Base-by-base conservation (phyloP, 73 alveolate genomes). In the Urostyla sp. region DNA sequence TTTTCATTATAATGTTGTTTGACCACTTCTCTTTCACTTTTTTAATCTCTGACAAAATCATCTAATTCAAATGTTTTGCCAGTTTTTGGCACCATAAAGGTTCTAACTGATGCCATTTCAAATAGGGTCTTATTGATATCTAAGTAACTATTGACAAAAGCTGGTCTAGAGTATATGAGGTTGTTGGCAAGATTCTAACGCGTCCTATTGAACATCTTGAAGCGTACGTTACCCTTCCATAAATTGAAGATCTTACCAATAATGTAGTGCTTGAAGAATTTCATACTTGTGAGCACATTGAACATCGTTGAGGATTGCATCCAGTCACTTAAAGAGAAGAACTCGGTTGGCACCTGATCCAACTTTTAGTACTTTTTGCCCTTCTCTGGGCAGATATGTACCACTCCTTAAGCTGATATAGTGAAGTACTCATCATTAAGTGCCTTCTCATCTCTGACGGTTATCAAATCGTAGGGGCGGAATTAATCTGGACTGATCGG, bases 171-270 rank as follows among this genome's bases (percentile, higher is more conserved):
- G 87, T 87, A 78, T 90, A 90, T 90, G 45, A 93, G 89, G 87
- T 84, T 87, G 67, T 89, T 81, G 37, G 96, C 92, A 16, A 97
- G 91, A 67, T 88, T 88, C 77, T 90, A 76, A 54, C 99, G 79
- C 72, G 98, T 95, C 37, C 89, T 80, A 75, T 88, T 90, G 96
- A 86, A 97, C 75, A 85, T 91, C 86, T 93, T 90, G 85, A 94
- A 96, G 50, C 99, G 73, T 38, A 96, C 98, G 60, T 89, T 95
- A 5, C 96, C 94, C 74, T 96, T 96, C 99, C 99, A 97, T 84
- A 89, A 79, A 34, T 92, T 86, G 87, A 93, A 97, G 56, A 96
- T 94, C 81, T 97, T 97, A 34, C 94, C 91, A 18, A 91, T 91
- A 21, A 93, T 87, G 89, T 96, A 96, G 89, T 94, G 95, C 72